Evolutionary conservation across 2,329 filamentous ascomycete species (phyloP).

Genomic region (Macrophomina phaseolina): DNA sequence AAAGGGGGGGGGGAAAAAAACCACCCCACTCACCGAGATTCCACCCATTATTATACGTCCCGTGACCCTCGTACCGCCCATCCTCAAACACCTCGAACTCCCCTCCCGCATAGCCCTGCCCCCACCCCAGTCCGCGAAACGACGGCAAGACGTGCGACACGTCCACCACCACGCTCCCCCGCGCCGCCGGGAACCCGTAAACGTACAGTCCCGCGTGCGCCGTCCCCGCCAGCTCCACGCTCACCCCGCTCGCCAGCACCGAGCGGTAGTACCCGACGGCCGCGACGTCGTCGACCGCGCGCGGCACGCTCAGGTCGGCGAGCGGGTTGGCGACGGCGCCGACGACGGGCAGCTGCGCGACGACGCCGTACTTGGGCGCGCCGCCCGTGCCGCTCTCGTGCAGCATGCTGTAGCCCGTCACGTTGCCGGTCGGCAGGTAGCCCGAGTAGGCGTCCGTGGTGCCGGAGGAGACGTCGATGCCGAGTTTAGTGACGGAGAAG

Average conservation of each 20-base stretch:
- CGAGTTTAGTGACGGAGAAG: slow-evolving; percentile 45
- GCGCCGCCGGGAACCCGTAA: slow-evolving; percentile 60
- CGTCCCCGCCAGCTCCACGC: slow-evolving; percentile 64
- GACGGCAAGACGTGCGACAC: slow-evolving; percentile 69
- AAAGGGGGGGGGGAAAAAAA: not conserved
- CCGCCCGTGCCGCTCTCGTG: slow-evolving; percentile 44
- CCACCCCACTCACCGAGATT: slow-evolving; percentile 51
- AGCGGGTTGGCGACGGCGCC: slow-evolving; percentile 56
- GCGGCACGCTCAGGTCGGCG: slow-evolving; percentile 58
- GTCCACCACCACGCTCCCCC: slow-evolving; percentile 63
- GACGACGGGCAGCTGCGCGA: slow-evolving; percentile 43
- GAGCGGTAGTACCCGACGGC: slow-evolving; percentile 68
- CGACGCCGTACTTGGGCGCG: slow-evolving; percentile 43
- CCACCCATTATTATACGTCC: slow-evolving; percentile 71
- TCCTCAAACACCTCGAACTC: slow-evolving; percentile 59
- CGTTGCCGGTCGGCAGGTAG: slow-evolving; percentile 39
- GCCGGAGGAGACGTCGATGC: slow-evolving; percentile 41
- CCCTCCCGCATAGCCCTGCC: slow-evolving; percentile 68
- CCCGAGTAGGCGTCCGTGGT: slow-evolving; percentile 44
- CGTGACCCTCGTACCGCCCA: slow-evolving; percentile 64
- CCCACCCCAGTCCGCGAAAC: slow-evolving; percentile 63
- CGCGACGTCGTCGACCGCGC: slow-evolving; percentile 58
- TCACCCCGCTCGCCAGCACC: slow-evolving; percentile 59
- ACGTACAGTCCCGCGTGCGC: slow-evolving; percentile 63
- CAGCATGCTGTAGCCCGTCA: slow-evolving; percentile 45